Percentiles rank a stretch among this genome's conserved stretches.
These are phyloP conservation scores for Secale cereale DNA, from an alignment of 176 grass and related monocot species.

Conservation along the genomic window DNA sequence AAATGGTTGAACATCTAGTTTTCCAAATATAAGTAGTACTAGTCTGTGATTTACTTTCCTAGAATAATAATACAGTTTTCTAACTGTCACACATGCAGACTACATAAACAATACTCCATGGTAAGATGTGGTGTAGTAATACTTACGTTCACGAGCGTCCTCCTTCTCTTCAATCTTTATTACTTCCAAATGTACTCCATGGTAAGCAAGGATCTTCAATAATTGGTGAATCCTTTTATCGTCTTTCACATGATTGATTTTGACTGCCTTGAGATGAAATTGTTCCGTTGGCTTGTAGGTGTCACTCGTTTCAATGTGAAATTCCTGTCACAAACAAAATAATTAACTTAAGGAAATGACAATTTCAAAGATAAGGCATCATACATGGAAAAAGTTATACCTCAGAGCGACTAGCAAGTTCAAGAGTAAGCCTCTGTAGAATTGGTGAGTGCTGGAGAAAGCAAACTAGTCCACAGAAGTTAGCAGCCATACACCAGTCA, in stretches of 20 bases:
- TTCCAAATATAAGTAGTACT: too few species aligned
- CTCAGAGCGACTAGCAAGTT: not conserved
- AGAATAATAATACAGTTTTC: too few species aligned
- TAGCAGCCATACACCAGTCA: not conserved
- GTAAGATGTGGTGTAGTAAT: not conserved
- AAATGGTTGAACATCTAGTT: too few species aligned
- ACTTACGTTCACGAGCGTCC: not conserved
- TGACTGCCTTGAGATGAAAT: not conserved
- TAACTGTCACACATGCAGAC: too few species aligned
- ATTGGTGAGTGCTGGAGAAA: constrained; percentile 7
- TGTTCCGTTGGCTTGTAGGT: not conserved
- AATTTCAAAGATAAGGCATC: not conserved
- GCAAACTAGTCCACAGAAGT: not conserved
- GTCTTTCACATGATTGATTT: not conserved
- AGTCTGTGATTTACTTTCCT: too few species aligned
- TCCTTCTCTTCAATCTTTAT: not conserved
- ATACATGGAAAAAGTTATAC: not conserved
- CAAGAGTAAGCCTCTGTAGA: not conserved
- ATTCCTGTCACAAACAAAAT: not conserved
- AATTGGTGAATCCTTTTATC: not conserved
- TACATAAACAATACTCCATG: too few species aligned
- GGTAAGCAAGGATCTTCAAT: not conserved
- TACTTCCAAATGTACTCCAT: not conserved
- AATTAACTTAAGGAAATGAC: not conserved
- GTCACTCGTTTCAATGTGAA: not conserved